Base-by-base conservation (phyloP, 2,329 filamentous ascomycete species). In the Leptographium radiaticola region DNA sequence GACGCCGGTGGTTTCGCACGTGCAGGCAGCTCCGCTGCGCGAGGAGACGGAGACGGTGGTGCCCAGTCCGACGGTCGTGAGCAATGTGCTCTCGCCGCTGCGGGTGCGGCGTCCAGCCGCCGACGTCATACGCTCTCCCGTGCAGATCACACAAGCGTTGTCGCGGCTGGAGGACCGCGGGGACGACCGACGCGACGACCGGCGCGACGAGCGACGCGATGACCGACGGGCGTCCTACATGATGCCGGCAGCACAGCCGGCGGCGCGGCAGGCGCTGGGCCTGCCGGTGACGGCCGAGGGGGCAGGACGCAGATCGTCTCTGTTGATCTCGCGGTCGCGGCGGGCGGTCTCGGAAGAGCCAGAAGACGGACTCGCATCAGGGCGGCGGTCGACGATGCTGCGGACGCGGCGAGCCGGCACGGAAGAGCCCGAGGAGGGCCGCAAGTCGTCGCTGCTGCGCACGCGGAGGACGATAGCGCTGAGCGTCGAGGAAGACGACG, bases 251-350 rank as follows among this genome's bases (percentile, higher is more conserved):
- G 64, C 70, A 6, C 61, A 77, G 1, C 68, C 75, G 6, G 71
- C 69, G n/a, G 70, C 77, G 1, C 72, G 75, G 10, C 66, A 64
- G 47, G 61, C 67, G 3, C 56, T 62, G 55, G 65, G 70, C 20
- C 66, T 75, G 20, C 62, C 68, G 1, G 70, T 70, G 1, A 66
- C 73, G 2, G 63, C 66, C 25, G 74, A 78, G 16, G 59, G 60
- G 6, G 57, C 62, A 6, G 70, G 70, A 2, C 74, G 80, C 25
- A 76, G 79, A 54, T 82, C 79, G 2, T 76, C 80, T 5, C 66
- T 82, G 3, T 62, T 69, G 33, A 53, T 69, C 10, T 52, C 61
- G 2, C 63, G 76, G 31, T 67, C 68, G 36, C 74, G 74, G 20
- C 71, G 74, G 30, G 71, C 71, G 4, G 71, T 66, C 1, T 73